phyloP scores from a whole-genome alignment of 768 basidiomycete species.

The Gloeophyllum trabeum region DNA sequence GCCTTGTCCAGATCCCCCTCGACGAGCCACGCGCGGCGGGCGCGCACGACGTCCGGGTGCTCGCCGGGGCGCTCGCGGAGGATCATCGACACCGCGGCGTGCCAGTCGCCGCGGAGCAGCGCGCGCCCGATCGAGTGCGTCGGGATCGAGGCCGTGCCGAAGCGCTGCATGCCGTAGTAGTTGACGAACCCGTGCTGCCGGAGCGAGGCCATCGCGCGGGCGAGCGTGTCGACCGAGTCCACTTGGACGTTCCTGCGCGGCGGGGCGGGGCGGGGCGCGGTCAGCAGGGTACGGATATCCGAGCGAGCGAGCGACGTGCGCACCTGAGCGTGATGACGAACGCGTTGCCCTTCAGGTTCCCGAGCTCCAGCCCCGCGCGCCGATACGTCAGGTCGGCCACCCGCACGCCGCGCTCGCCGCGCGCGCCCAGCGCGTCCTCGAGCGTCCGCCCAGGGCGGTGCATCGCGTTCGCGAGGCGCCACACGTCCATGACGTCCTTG shows the following conservation, averaged over 20 bases:
- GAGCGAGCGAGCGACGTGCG: conserved; percentile 8
- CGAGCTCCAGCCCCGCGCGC: conserved; percentile 75
- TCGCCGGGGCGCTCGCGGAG: conserved; percentile 80
- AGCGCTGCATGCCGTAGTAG: conserved; percentile 99
- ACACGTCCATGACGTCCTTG: conserved; percentile 74
- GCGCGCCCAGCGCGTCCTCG: conserved; percentile 47
- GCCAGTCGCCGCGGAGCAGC: conserved; percentile 84
- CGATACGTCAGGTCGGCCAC: conserved; percentile 84
- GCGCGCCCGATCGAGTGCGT: conserved; percentile 93
- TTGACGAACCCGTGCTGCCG: conserved; percentile 91
- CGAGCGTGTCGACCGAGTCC: conserved; percentile 59
- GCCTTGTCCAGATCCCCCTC: conserved; percentile 76
- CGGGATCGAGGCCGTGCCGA: conserved; percentile 92
- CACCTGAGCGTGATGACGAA: conserved; percentile 93
- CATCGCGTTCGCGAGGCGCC: conserved; percentile 69
- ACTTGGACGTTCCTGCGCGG: conserved; percentile 72
- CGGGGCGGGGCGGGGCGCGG: conserved; percentile 4
- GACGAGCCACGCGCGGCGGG: conserved; percentile 81
- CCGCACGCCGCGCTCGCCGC: conserved; percentile 84
- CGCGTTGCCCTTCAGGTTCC: conserved; percentile 93
- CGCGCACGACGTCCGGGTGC: conserved; percentile 81
- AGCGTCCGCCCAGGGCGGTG: conserved; percentile 36
- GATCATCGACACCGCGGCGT: conserved; percentile 73
- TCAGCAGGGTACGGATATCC: not conserved
- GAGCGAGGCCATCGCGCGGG: conserved; percentile 65